Evolutionary conservation across 2,329 filamentous ascomycete species (phyloP).

Genomic region (Hymenoscyphus scutula): DNA sequence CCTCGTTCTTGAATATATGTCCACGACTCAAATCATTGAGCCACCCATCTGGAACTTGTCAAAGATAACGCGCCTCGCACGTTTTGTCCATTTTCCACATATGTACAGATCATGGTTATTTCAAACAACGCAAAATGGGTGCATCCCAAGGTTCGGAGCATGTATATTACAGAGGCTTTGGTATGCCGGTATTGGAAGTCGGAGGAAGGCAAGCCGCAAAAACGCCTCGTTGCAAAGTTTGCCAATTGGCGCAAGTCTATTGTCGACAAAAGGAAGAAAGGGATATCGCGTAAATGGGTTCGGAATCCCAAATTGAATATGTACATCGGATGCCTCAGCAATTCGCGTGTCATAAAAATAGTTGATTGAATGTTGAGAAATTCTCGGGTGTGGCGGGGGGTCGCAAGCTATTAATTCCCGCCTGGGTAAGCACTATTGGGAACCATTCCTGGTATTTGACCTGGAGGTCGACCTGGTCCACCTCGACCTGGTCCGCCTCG

Average conservation of each 20-base stretch:
- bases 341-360: slow-evolving; percentile 16
- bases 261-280: slow-evolving; percentile 22
- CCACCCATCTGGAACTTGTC: slow-evolving; percentile 6
- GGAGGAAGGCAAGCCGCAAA: not conserved
- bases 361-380: slow-evolving; percentile 23
- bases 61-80: slow-evolving; percentile 5
- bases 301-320: slow-evolving; percentile 24
- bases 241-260: slow-evolving; percentile 10
- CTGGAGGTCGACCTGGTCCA: slow-evolving; percentile 20
- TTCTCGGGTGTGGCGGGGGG: not conserved
- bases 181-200: not conserved
- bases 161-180: not conserved
- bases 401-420: slow-evolving; percentile 17
- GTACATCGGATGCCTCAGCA: slow-evolving; percentile 21
- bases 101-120: slow-evolving; percentile 7
- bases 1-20: slow-evolving; percentile 7
- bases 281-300: slow-evolving; percentile 2
- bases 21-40: not conserved
- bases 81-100: not conserved
- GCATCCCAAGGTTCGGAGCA: not conserved
- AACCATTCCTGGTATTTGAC: slow-evolving; percentile 45
- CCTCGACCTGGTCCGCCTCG: slow-evolving; percentile 22
- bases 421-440: slow-evolving; percentile 54
- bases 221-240: slow-evolving; percentile 6
- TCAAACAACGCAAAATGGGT: slow-evolving; percentile 7